Evolutionary conservation across 345 rosid genomes (phyloP).

Genomic region (Geranium rotundifolium): DNA sequence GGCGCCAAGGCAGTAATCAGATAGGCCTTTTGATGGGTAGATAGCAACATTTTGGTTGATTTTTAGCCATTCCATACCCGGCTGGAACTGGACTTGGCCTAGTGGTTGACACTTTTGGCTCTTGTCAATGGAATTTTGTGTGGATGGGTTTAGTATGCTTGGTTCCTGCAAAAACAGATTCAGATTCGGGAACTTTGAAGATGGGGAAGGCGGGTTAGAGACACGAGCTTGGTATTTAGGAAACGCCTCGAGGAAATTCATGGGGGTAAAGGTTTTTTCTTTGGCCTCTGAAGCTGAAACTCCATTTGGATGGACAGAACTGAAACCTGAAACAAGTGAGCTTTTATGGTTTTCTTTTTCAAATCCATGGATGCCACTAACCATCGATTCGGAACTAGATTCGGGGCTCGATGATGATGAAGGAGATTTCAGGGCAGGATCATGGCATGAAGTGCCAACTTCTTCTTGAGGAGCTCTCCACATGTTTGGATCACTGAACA

Average conservation of each 20-base stretch:
- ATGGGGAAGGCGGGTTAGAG: no score
- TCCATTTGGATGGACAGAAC: background rate
- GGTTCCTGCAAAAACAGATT: constrained; percentile 8
- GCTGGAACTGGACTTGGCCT: constrained; percentile 14
- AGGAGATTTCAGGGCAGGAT: no score
- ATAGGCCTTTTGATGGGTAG: constrained; percentile 29
- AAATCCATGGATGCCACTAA: no score
- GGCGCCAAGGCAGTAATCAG: constrained; percentile 44
- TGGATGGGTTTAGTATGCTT: constrained; percentile 16
- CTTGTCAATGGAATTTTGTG: constrained; percentile 14
- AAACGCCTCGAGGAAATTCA: no score
- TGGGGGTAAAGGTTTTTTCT: no score
- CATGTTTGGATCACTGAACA: no score
- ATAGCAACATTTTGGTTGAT: constrained; percentile 22
- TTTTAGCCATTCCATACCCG: constrained; percentile 34
- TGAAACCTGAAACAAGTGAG: no score
- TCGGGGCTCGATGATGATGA: constrained; percentile 1
- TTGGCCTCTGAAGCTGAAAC: no score
- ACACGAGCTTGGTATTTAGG: no score
- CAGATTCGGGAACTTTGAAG: constrained; percentile 12
- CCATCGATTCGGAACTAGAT: no score
- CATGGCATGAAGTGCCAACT: background rate
- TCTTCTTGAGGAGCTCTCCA: no score
- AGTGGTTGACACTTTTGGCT: background rate
- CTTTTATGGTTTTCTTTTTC: no score